Conservation (phyloP, 1,139 yeast species). For the Yamadazyma diospyri region DNA sequence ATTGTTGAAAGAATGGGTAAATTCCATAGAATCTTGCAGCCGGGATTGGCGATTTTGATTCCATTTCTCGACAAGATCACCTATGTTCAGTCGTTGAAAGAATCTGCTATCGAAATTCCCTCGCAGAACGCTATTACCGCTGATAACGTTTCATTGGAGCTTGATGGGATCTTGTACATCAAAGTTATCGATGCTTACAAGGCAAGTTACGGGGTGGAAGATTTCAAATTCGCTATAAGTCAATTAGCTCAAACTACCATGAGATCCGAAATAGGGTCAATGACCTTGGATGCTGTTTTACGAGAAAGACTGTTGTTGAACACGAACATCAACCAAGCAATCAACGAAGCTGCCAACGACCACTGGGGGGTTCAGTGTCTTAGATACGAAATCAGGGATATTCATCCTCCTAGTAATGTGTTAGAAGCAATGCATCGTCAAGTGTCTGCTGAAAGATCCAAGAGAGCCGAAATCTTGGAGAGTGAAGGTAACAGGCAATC, state of each 20-base stretch:
- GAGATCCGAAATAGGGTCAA: slow-evolving; percentile 84
- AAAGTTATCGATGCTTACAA: slow-evolving; percentile 78
- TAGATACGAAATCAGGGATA: slow-evolving; percentile 83
- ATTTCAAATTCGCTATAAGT: slow-evolving; percentile 78
- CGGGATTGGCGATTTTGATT: slow-evolving; percentile 71
- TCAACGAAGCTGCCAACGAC: slow-evolving; percentile 78
- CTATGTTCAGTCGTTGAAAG: slow-evolving; percentile 80
- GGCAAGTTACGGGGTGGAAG: slow-evolving; percentile 87
- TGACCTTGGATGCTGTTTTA: slow-evolving; percentile 74
- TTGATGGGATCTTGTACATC: slow-evolving; percentile 80
- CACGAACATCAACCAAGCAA: slow-evolving; percentile 67
- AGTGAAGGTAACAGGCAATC: slow-evolving; percentile 81
- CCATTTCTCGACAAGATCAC: slow-evolving; percentile 75
- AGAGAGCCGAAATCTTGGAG: slow-evolving; percentile 82
- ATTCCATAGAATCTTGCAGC: slow-evolving; percentile 68
- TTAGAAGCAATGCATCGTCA: slow-evolving; percentile 89
- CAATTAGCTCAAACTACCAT: slow-evolving; percentile 89
- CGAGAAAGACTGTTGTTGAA: slow-evolving; percentile 73
- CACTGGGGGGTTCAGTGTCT: slow-evolving; percentile 84
- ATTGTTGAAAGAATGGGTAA: slow-evolving; percentile 90
- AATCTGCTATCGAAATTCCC: slow-evolving; percentile 80
- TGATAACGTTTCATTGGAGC: slow-evolving; percentile 79
- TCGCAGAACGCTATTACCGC: slow-evolving; percentile 82
- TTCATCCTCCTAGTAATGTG: slow-evolving; percentile 85
- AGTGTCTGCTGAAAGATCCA: slow-evolving; percentile 81